A percentile compares a stretch with the other conserved stretches of the same genome.
phyloP scores from a whole-genome alignment of 2,329 filamentous ascomycete species.

The Aspergillus sp. region DNA sequence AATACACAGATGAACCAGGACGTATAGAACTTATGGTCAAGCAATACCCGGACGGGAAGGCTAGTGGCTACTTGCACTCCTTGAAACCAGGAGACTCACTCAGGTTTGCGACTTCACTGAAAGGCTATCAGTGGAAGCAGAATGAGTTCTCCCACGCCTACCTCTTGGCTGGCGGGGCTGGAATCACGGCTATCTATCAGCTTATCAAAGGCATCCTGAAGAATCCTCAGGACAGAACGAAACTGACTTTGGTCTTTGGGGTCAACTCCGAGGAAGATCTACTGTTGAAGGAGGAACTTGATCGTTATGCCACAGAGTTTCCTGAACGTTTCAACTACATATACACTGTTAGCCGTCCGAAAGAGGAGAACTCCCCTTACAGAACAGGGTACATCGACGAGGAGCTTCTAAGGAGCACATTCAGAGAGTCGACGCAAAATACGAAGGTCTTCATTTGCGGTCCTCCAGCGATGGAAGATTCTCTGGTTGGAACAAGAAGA shows the following conservation, averaged over 20 bases:
- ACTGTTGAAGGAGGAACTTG: conserved; percentile 58
- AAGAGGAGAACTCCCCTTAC: conserved; percentile 35
- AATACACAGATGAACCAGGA: conserved; percentile 55
- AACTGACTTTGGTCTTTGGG: conserved; percentile 66
- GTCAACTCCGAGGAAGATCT: conserved; percentile 67
- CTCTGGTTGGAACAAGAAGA: conserved; percentile 31
- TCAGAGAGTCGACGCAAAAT: conserved; percentile 43
- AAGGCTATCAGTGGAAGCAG: conserved; percentile 57
- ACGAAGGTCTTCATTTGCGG: conserved; percentile 69
- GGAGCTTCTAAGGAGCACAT: conserved; percentile 56
- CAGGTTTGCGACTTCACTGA: conserved; percentile 58
- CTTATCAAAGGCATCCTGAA: conserved; percentile 63
- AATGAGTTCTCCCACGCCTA: conserved; percentile 56
- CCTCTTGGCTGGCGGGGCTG: conserved; percentile 69
- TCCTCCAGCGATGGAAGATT: conserved; percentile 65
- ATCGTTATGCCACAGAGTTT: conserved; percentile 50
- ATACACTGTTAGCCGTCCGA: conserved; percentile 57
- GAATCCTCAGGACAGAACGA: conserved; percentile 63
- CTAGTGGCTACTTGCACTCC: conserved; percentile 66
- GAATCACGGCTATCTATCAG: conserved; percentile 71
- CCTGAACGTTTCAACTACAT: conserved; percentile 59
- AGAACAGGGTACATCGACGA: conserved; percentile 52
- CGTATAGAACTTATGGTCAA: conserved; percentile 67
- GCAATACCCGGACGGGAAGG: conserved; percentile 66
- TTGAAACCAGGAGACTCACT: conserved; percentile 63